Evolutionary conservation across 805 yeast genomes (phyloP).

Genomic region (Saturnispora hagleri): DNA sequence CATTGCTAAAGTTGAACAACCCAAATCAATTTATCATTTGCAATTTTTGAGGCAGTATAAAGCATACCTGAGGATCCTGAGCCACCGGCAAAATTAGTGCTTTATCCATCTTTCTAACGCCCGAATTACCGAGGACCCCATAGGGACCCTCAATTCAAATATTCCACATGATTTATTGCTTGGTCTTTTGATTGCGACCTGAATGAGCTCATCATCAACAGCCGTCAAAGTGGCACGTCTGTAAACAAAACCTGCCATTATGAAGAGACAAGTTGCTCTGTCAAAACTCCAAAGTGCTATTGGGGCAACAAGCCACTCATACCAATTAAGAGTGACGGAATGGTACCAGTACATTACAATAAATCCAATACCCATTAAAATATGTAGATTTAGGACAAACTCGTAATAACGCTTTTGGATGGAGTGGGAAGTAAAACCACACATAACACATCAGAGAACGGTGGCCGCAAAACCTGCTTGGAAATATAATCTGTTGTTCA

Average conservation of each 20-base stretch:
- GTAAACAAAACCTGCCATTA: conserved; percentile 18
- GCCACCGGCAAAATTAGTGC: conserved; percentile 52
- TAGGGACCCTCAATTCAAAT: conserved; percentile 61
- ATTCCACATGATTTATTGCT: conserved; percentile 7
- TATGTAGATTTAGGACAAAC: conserved; percentile 31
- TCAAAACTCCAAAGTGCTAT: conserved; percentile 45
- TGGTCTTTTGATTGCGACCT: conserved; percentile 38
- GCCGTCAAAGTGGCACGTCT: conserved; percentile 12
- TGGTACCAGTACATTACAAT: conserved; percentile 51
- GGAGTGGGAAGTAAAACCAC: conserved; percentile 40
- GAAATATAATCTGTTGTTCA: too few species aligned
- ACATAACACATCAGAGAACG: conserved; percentile 32
- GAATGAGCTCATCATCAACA: conserved; percentile 28
- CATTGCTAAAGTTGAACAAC: conserved; percentile 39
- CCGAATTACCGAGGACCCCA: conserved; percentile 38
- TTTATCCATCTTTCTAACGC: conserved; percentile 27
- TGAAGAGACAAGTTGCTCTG: conserved; percentile 35
- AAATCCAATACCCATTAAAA: conserved; percentile 27
- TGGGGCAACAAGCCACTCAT: conserved; percentile 28
- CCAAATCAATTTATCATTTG: conserved; percentile 47
- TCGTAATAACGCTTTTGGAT: conserved; percentile 52
- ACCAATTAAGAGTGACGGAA: conserved; percentile 29
- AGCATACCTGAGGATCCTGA: conserved; percentile 54
- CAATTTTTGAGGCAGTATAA: conserved; percentile 29
- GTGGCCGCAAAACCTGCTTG: conserved; percentile 30